phyloP scores from a whole-genome alignment of 805 yeast species.

The Saturnispora sanitii region DNA sequence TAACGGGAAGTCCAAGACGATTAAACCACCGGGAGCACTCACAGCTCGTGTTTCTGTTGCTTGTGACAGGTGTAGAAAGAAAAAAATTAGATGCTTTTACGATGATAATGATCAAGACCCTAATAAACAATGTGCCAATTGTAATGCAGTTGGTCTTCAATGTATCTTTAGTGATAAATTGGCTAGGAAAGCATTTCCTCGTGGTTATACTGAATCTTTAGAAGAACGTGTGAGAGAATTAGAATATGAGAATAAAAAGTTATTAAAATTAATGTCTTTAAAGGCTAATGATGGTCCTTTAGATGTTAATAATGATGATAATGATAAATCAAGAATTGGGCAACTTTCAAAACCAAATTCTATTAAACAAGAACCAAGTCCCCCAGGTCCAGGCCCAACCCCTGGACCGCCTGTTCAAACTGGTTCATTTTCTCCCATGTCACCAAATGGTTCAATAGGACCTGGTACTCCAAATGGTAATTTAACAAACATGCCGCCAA shows the following conservation, averaged over 20 bases:
- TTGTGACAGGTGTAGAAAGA: slow-evolving; percentile 80
- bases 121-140: slow-evolving; percentile 62
- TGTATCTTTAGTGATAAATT: slow-evolving; percentile 82
- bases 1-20: slow-evolving; percentile 34
- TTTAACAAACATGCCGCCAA: too few relatives aligned
- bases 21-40: slow-evolving; percentile 58
- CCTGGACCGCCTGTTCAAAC: too few relatives aligned
- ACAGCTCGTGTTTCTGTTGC: slow-evolving; percentile 78
- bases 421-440: not conserved
- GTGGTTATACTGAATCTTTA: slow-evolving; percentile 84
- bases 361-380: slow-evolving; percentile 1
- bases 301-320: not conserved
- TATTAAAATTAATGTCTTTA: slow-evolving; percentile 52
- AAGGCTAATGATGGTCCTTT: slow-evolving; percentile 22
- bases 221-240: slow-evolving; percentile 84
- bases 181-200: slow-evolving; percentile 79
- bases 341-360: too few relatives aligned
- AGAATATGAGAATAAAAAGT: slow-evolving; percentile 67
- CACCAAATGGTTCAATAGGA: too few relatives aligned
- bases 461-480: too few relatives aligned
- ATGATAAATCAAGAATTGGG: too few relatives aligned
- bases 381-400: not conserved
- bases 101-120: slow-evolving; percentile 21
- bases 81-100: slow-evolving; percentile 55
- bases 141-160: slow-evolving; percentile 76